A percentile compares a stretch with the other conserved stretches of the same genome.
Evolutionary conservation across 2,329 filamentous ascomycete species (phyloP).

Genomic region (Colletotrichum falcatum): DNA sequence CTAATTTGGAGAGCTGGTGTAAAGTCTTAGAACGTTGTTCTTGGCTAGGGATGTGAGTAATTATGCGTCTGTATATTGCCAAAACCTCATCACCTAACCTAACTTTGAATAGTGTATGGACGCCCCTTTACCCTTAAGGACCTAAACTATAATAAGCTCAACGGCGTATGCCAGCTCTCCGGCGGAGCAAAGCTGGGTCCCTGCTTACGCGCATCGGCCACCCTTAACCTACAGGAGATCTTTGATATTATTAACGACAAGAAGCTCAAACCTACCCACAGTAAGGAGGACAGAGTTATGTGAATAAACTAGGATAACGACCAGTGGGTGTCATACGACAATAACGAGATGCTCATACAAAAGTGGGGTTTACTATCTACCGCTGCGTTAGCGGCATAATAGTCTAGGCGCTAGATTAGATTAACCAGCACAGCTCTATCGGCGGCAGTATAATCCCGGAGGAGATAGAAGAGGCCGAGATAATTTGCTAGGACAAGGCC

Average conservation of each 20-base stretch:
- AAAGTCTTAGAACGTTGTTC: constrained; percentile 53
- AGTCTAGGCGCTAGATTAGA: no score
- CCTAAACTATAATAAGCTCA: constrained; percentile 38
- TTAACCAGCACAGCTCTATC: no score
- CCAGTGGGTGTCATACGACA: constrained; percentile 50
- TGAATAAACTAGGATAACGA: constrained; percentile 27
- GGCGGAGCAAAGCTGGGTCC: constrained; percentile 38
- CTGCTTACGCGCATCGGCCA: constrained; percentile 42
- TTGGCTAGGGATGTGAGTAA: constrained; percentile 55
- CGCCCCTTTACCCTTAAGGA: constrained; percentile 38
- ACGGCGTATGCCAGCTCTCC: constrained; percentile 42
- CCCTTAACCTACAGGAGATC: constrained; percentile 46
- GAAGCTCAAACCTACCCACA: constrained; percentile 6
- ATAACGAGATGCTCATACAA: no score
- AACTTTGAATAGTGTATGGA: constrained; percentile 49
- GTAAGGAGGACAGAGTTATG: constrained; percentile 43
- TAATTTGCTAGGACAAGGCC: no score
- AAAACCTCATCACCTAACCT: not conserved
- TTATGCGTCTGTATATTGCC: not conserved
- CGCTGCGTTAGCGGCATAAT: no score
- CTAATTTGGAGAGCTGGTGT: constrained; percentile 62
- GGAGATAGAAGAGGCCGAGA: no score
- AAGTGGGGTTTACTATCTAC: no score
- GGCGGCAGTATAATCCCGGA: no score
- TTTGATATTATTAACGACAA: constrained; percentile 40